Evolutionary conservation across 2,329 filamentous ascomycete species (phyloP).

Genomic region (Plectosphaerella plurivora): DNA sequence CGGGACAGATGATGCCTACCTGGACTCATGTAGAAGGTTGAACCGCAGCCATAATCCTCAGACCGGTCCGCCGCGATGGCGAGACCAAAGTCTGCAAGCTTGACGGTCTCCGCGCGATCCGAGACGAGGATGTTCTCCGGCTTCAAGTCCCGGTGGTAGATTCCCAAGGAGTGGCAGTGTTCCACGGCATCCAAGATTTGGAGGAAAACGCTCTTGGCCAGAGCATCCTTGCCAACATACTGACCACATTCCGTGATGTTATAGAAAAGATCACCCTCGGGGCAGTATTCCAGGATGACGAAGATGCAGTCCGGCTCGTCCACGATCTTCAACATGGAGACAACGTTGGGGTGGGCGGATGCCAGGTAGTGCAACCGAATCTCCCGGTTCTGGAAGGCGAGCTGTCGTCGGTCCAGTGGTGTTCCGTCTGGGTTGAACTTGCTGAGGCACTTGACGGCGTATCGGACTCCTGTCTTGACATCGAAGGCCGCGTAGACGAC

Average conservation of each 20-base stretch:
- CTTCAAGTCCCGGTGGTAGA: conserved; percentile 97
- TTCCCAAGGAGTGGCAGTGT: conserved; percentile 87
- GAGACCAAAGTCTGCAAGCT: conserved; percentile 95
- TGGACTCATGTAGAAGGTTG: conserved; percentile 99
- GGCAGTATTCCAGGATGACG: conserved; percentile 94
- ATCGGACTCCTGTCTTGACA: conserved; percentile 73
- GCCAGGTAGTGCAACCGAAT: conserved; percentile 88
- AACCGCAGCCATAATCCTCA: conserved; percentile 94
- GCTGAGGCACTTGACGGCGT: conserved; percentile 96
- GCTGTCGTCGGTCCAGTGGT: conserved; percentile 76
- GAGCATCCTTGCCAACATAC: conserved; percentile 86
- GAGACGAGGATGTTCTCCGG: conserved; percentile 96
- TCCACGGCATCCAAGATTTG: conserved; percentile 96
- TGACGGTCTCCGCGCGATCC: conserved; percentile 82
- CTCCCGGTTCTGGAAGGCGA: conserved; percentile 87
- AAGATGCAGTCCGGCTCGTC: conserved; percentile 90
- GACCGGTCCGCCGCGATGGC: conserved; percentile 81
- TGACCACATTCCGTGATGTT: conserved; percentile 95
- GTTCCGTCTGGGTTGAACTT: conserved; percentile 72
- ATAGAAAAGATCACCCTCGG: conserved; percentile 92
- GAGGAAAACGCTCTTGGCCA: conserved; percentile 83
- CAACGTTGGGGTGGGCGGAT: conserved; percentile 86
- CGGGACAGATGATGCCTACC: conserved; percentile 53
- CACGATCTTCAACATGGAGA: conserved; percentile 90
- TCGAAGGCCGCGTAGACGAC: conserved; percentile 91